Evolutionary conservation across 225 moss, liverwort and hornwort species (phyloP).

Genomic region (Sphagnum tenellum): DNA sequence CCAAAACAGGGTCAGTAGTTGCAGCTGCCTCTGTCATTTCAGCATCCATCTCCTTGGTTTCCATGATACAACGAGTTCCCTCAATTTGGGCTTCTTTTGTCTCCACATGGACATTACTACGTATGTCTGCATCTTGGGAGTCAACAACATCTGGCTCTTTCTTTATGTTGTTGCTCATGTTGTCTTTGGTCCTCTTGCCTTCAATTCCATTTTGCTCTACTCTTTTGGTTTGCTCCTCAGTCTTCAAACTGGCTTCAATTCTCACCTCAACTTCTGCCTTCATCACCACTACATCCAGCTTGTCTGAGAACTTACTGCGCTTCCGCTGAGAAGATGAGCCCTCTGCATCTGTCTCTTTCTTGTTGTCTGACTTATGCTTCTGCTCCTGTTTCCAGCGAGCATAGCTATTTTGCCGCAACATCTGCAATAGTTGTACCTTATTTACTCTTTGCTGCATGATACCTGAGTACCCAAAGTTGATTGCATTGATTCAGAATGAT

Average conservation of each 20-base stretch:
- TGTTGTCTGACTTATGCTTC: constrained; percentile 67
- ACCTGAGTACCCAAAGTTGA: too few species aligned
- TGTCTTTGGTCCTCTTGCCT: constrained; percentile 22
- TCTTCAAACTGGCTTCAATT: constrained; percentile 21
- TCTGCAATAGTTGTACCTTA: constrained; percentile 14
- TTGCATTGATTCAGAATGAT: too few species aligned
- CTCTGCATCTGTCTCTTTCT: constrained; percentile 71
- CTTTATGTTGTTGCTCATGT: constrained; percentile 14
- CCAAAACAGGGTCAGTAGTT: constrained; percentile 37
- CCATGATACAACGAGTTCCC: constrained; percentile 27
- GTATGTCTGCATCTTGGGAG: constrained; percentile 4
- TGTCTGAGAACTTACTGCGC: constrained; percentile 90
- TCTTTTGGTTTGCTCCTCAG: constrained; percentile 27
- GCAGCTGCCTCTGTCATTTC: constrained; percentile 66
- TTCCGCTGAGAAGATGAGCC: constrained; percentile 78
- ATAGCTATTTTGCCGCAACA: constrained; percentile 49
- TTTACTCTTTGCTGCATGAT: too few species aligned
- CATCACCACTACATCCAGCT: constrained; percentile 55
- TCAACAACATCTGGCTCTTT: constrained; percentile 27
- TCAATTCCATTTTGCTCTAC: constrained; percentile 44
- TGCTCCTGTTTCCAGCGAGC: constrained; percentile 66
- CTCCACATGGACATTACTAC: too few species aligned
- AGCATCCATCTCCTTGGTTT: constrained; percentile 49
- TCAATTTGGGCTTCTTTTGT: constrained; percentile 11
- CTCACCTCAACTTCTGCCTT: constrained; percentile 42